phyloP scores from a whole-genome alignment of 169 alveolate species.

The Eimeria praecox region DNA sequence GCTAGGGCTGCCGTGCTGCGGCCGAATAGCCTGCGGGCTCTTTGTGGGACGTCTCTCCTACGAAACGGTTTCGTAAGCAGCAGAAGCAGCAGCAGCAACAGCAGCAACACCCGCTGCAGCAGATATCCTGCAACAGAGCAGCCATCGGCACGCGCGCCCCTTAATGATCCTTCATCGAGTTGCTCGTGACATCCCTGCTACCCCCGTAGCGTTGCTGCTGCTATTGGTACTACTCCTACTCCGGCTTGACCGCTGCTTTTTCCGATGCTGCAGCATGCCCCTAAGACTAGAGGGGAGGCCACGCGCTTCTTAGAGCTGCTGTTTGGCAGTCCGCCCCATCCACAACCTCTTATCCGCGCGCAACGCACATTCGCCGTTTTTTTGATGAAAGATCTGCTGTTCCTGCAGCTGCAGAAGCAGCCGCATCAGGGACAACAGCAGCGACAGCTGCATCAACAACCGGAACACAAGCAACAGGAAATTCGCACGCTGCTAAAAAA shows the following conservation, averaged over 20 bases:
- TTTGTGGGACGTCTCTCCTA: slow-evolving; percentile 46
- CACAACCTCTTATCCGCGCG: slow-evolving; percentile 37
- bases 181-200: background rate
- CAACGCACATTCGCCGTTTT: slow-evolving; percentile 50
- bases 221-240: background rate
- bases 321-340: slow-evolving; percentile 58
- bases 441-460: slow-evolving; percentile 33
- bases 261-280: slow-evolving; percentile 63
- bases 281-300: slow-evolving; percentile 56
- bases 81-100: background rate
- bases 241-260: background rate
- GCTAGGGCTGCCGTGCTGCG: slow-evolving; percentile 60
- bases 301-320: slow-evolving; percentile 40
- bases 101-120: background rate
- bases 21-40: slow-evolving; percentile 63
- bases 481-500: slow-evolving; percentile 20
- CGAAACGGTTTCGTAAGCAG: slow-evolving; percentile 63
- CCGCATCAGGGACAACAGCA: slow-evolving; percentile 57
- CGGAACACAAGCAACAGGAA: slow-evolving; percentile 32
- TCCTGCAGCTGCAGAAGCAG: slow-evolving; percentile 9
- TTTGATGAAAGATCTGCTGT: slow-evolving; percentile 14
- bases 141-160: background rate
- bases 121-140: background rate
- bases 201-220: background rate
- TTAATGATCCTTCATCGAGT: background rate